A percentile compares a stretch with the other conserved stretches of the same genome.
Conservation (phyloP, 2,329 filamentous ascomycete species). For the Trichoderma citrinoviride region DNA sequence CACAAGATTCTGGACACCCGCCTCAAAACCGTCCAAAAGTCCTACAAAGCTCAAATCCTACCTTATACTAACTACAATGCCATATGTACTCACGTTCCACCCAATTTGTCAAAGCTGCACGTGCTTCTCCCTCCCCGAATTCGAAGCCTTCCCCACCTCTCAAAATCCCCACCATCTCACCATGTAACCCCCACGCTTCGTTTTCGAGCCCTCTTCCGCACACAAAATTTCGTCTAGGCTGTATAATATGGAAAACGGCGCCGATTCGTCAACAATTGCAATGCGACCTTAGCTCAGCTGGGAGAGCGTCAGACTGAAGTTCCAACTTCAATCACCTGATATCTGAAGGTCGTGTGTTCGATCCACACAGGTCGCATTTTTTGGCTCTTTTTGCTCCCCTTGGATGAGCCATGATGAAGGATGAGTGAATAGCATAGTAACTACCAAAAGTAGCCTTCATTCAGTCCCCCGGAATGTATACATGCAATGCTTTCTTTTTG, state of each 20-base stretch:
- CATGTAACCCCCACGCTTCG: background rate
- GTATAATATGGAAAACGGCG: constrained; percentile 4
- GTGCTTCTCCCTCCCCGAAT: background rate
- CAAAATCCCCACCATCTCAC: background rate
- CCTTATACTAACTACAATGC: background rate
- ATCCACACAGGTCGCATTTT: constrained; percentile 21
- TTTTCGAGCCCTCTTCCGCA: background rate
- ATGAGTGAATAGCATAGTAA: background rate
- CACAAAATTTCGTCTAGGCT: background rate
- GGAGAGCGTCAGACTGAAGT: constrained; percentile 22
- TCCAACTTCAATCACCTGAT: constrained; percentile 13
- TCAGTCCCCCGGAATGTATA: background rate
- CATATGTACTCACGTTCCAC: background rate
- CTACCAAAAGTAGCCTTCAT: background rate
- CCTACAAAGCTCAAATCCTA: too few relatives aligned
- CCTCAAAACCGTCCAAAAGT: too few relatives aligned
- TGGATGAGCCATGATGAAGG: background rate
- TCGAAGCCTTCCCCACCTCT: background rate
- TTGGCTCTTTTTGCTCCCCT: background rate
- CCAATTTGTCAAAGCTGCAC: background rate
- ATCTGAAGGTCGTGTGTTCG: constrained; percentile 22
- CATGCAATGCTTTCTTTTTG: background rate
- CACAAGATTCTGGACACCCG: too few relatives aligned
- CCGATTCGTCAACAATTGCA: background rate
- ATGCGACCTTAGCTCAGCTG: constrained; percentile 22